Evolutionary conservation across 2,329 filamentous ascomycete species (phyloP), one percentile per base, ranked within the genome.

Genomic region (Xylaria arbuscula): DNA sequence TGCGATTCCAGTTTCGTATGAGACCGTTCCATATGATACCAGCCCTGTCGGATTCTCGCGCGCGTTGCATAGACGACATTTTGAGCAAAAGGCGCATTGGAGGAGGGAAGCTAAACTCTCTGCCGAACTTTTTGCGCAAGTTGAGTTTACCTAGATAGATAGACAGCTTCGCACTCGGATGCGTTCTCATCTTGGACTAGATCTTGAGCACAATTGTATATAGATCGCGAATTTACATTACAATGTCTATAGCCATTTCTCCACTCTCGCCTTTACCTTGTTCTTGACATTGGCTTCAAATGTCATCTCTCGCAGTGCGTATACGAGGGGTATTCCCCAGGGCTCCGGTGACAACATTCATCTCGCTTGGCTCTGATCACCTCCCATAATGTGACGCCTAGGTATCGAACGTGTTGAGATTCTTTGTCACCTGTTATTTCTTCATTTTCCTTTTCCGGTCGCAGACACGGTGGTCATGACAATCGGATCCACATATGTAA

Each of bases 181-280:
- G 51, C 38, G 50, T 65, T 62, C 51, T n/a, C 50, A 51, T 62
- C 32, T 42, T 59, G 53, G 61, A 34, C 61, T 60, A 62, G 68
- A 68, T 62, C 34, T 32, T n/a, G 59, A 28, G 42, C 13, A 55
- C 34, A 28, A 28, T 17, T 70, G 65, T 70, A 70, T 65, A 64
- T 67, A 67, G 64, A 59, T 42, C 40, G 22, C 51, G 56, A 54
- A 38, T 59, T 45, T n/a, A 45, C 42, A 51, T 45, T n/a, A 45
- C 42, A 51, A 19, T 45, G 51, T 68, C 68, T 65, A 66, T 59
- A 57, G 50, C 59, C 56, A 56, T 45, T 48, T 40, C 19, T 28
- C 40, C 50, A 8, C 34, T 15, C n/a, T 32, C 28, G 10, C 40
- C 6, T 2, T n/a, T 15, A 17, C 40, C 40, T 45, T n/a, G 40